phyloP scores from a whole-genome alignment of 176 grass and related monocot genomes.

The Rhipidocladum racemiflorum region DNA sequence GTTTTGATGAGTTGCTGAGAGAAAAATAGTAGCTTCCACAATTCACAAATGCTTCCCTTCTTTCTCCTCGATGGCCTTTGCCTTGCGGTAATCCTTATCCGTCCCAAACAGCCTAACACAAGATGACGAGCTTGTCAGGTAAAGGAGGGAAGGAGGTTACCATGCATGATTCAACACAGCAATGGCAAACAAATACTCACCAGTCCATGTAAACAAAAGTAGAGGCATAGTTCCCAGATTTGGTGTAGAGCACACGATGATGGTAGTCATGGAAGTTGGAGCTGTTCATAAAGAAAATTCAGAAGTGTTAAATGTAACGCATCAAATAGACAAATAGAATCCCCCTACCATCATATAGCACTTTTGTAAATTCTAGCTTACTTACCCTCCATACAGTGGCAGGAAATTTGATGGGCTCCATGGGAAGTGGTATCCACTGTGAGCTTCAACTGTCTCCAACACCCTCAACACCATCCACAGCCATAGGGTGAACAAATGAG shows the following conservation, averaged over 20 bases:
- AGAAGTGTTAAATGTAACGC: background rate
- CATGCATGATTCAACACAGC: conserved; percentile 1
- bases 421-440: conserved; percentile 92
- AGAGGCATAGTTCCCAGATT: conserved; percentile 82
- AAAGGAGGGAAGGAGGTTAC: background rate
- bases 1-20: conserved; percentile 20
- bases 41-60: conserved; percentile 46
- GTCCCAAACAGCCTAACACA: conserved; percentile 76
- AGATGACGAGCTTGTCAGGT: background rate
- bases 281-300: conserved; percentile 34
- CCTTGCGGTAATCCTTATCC: conserved; percentile 69
- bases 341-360: too few relatives aligned
- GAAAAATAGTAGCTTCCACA: conserved; percentile 17
- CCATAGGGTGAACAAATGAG: conserved; percentile 88
- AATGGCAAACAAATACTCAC: conserved; percentile 31
- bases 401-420: conserved; percentile 97
- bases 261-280: conserved; percentile 86
- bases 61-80: conserved; percentile 54
- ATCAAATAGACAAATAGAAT: background rate
- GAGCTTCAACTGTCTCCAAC: conserved; percentile 89
- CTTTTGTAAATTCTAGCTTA: background rate
- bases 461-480: conserved; percentile 88
- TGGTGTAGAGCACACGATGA: conserved; percentile 89
- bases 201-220: conserved; percentile 97
- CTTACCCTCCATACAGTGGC: conserved; percentile 90